A percentile compares a stretch with the other conserved stretches of the same genome.
phyloP scores from a whole-genome alignment of 2,329 filamentous ascomycete species.

The Dendrostoma leiphaemia region DNA sequence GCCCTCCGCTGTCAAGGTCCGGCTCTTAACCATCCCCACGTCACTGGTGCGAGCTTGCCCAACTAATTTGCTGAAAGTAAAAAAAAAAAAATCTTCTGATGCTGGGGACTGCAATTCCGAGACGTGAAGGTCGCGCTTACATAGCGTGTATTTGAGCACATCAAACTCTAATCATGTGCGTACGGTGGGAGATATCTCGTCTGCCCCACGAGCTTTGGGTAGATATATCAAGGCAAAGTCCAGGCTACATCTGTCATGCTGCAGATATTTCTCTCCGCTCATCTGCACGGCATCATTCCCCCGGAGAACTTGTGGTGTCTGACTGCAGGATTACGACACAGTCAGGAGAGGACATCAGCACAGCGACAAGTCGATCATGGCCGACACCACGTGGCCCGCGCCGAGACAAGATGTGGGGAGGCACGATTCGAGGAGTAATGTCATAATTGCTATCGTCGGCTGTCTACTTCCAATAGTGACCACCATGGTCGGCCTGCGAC shows the following conservation, averaged over 20 bases:
- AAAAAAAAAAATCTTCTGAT: too few relatives aligned
- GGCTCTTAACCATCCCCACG: too few relatives aligned
- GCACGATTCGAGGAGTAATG: conserved; percentile 22
- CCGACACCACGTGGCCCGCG: background rate
- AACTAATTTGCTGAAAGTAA: too few relatives aligned
- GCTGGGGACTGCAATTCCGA: background rate
- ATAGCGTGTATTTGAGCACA: background rate
- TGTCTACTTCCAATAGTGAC: conserved; percentile 26
- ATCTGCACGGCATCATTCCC: too few relatives aligned
- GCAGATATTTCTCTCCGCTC: background rate
- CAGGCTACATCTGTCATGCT: background rate
- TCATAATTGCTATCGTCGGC: conserved; percentile 25
- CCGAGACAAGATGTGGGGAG: too few relatives aligned
- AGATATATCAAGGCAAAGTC: background rate
- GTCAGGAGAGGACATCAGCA: background rate
- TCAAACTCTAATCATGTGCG: background rate
- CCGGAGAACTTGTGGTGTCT: too few relatives aligned
- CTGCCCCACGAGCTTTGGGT: too few relatives aligned
- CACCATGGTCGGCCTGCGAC: conserved; percentile 25
- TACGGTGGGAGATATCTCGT: too few relatives aligned
- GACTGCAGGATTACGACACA: background rate
- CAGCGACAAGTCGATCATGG: background rate
- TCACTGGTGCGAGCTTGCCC: too few relatives aligned
- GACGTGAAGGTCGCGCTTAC: background rate
- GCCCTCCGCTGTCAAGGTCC: too few relatives aligned